A percentile compares a stretch with the other conserved stretches of the same genome.
Conservation (phyloP, 306 rosid genomes). For the Myrica gale region DNA sequence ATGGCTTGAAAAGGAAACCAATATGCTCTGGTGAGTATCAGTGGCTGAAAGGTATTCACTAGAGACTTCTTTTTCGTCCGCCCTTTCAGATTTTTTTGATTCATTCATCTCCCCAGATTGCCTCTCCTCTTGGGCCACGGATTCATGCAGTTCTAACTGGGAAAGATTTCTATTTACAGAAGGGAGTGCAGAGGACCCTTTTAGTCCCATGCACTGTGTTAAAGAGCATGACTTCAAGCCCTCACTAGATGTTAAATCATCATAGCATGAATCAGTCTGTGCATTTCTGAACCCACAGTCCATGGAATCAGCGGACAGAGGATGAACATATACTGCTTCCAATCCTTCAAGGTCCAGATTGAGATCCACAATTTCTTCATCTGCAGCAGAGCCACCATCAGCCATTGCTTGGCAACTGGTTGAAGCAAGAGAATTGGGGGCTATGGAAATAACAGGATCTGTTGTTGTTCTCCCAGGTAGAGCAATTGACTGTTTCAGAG, state of each 20-base stretch:
- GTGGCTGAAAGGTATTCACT: constrained; percentile 81
- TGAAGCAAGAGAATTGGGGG: constrained; percentile 31
- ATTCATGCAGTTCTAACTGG: constrained; percentile 46
- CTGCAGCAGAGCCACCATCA: constrained; percentile 36
- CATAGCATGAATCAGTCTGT: constrained; percentile 35
- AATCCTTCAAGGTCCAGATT: constrained; percentile 42
- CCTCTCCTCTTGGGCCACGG: constrained; percentile 35
- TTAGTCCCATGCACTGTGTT: constrained; percentile 39
- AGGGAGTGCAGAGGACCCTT: constrained; percentile 19
- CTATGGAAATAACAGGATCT: constrained; percentile 39
- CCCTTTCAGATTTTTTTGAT: constrained; percentile 38
- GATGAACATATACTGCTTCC: constrained; percentile 40
- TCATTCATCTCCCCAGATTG: constrained; percentile 48
- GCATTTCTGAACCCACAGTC: constrained; percentile 34
- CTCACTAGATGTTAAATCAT: constrained; percentile 41
- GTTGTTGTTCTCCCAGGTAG: constrained; percentile 42
- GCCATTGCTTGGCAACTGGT: constrained; percentile 38
- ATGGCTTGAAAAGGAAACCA: constrained; percentile 90
- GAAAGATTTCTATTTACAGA: constrained; percentile 37
- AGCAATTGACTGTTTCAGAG: constrained; percentile 37
- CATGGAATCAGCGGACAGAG: constrained; percentile 36
- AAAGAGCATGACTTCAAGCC: constrained; percentile 32
- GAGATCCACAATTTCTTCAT: constrained; percentile 32
- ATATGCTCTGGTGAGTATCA: constrained; percentile 86
- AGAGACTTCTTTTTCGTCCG: constrained; percentile 60